Base-by-base conservation (phyloP, 768 basidiomycete species). In the Lyophyllum decastes region DNA sequence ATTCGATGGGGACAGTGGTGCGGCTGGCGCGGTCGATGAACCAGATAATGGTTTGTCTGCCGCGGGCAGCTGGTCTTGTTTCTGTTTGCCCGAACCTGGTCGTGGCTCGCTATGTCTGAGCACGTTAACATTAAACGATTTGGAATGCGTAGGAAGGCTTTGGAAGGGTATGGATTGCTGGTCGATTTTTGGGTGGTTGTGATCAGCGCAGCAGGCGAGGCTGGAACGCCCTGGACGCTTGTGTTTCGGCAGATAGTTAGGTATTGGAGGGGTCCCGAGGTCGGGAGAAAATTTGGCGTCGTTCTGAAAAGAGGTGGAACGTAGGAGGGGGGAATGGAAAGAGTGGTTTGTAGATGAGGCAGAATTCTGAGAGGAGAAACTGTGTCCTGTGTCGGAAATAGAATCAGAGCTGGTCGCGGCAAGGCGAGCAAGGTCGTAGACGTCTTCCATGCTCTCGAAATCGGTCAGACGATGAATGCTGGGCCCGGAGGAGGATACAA, bases 361-460 rank as follows among this genome's bases (percentile, higher is more conserved):
- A 49, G 54, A 38, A 12, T 30, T 44, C 16, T 26, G 2, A 1
- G 52, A 58, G 30, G 50, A 33, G 19, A 26, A 43, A 41, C 19
- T 53, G 19, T 55, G 43, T 33, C 54, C 46, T 12, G 51, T 34
- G 35, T 54, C 49, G 22, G 61, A 55, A 34, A 41, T 22, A 27
- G 61, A 46, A 33, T 53, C 57, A 40, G 54, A 41, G 40, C 48
- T 59, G 27, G 58, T 26, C 35, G 35, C 35, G 27, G 35, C 52
- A 34, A 55, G 25, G 24, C 41, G 54, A 7, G 17, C 19, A 16
- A 58, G 47, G 34, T 55, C 47, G 14, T 33, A 38, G 19, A 63
- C 22, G 24, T 63, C 55, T 44, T 57, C 62, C 62, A 58, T 63
- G 43, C 48, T 60, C 25, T 60, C 49, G 17, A 63, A 60, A 30